Base-by-base conservation (phyloP, 768 basidiomycete genomes). In the Tremella fuciformis region DNA sequence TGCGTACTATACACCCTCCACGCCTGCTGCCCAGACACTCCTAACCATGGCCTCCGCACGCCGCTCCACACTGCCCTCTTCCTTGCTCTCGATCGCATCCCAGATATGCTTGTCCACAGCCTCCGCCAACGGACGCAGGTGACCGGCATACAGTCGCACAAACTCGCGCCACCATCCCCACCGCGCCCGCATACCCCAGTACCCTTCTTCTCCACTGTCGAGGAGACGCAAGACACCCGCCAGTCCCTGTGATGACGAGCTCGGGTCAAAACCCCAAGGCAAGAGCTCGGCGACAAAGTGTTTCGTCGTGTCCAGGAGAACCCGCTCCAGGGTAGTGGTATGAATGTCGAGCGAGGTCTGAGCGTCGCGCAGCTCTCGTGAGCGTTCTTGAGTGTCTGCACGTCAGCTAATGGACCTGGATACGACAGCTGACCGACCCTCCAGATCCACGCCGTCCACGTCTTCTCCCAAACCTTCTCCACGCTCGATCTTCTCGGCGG, bases 381-480 rank as follows among this genome's bases (percentile, higher is more conserved):
- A 66, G 34, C 68, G 53, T 44, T 68, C 66, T 38, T 41, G 40
- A 42, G 52, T 13, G 55, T 48, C 42, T 46, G 42, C 11, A 9
- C 42, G 57, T 25, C 57, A 26, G 22, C 42, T 37, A 13, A 11
- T 29, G 24, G 21, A 22, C 39, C 39, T 50, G 29, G 37, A 58
- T 15, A 18, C 25, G 22, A 13, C 18, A 40, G 42, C 21, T 25
- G 25, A n/a, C 40, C 34, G 13, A 68, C 65, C 63, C n/a, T 59
- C 57, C 29, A 34, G 29, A 18, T n/a, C 44, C 56, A 59, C 8
- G 55, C 51, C 13, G 13, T 80, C 80, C 3, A 79, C 63, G 85
- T 83, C 83, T 63, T 86, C 88, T 13, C 69, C 82, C 64, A 92
- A 88, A 24, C 85, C 84, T 50, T 70, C 77, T 25, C 86, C 83